phyloP scores from a whole-genome alignment of 768 basidiomycete species.

The Steccherinum ochraceum region DNA sequence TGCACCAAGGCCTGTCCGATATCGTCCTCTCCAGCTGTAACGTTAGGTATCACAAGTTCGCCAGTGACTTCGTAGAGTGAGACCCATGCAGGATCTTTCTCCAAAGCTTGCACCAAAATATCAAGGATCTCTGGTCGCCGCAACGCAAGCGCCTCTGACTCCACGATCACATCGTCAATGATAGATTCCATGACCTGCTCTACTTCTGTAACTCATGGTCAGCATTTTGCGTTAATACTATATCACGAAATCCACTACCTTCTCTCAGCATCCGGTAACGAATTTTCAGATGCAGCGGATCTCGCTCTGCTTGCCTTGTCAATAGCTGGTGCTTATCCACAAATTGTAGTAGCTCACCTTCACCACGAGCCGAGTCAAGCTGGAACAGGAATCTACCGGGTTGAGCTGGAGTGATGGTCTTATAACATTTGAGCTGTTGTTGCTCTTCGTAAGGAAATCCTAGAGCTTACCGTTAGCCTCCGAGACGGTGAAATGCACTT shows the following conservation, averaged over 20 bases:
- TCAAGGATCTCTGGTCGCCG: conserved; percentile 40
- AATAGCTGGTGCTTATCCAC: too few species aligned
- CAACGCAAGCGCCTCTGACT: conserved; percentile 24
- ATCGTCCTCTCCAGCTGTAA: conserved; percentile 25
- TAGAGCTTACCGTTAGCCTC: conserved; percentile 39
- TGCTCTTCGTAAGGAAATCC: conserved; percentile 4
- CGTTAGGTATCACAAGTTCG: conserved; percentile 52
- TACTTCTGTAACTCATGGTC: conserved; percentile 46
- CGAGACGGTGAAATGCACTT: conserved; percentile 41
- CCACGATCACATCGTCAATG: conserved; percentile 36
- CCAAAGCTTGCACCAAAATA: conserved; percentile 51
- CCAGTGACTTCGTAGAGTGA: conserved; percentile 66
- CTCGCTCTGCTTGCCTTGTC: too few species aligned
- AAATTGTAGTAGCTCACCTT: conserved; percentile 29
- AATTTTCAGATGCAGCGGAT: conserved; percentile 58
- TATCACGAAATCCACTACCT: too few species aligned
- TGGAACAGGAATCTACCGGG: conserved; percentile 79
- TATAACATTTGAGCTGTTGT: too few species aligned
- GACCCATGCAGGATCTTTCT: conserved; percentile 61
- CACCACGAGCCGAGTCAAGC: conserved; percentile 56
- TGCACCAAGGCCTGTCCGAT: conserved; percentile 17
- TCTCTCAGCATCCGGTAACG: conserved; percentile 77
- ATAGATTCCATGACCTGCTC: conserved; percentile 50
- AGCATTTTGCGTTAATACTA: too few species aligned
- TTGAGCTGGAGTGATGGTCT: conserved; percentile 75